Conservation (phyloP, 169 alveolate genomes). For the Plasmodium gaboni region DNA sequence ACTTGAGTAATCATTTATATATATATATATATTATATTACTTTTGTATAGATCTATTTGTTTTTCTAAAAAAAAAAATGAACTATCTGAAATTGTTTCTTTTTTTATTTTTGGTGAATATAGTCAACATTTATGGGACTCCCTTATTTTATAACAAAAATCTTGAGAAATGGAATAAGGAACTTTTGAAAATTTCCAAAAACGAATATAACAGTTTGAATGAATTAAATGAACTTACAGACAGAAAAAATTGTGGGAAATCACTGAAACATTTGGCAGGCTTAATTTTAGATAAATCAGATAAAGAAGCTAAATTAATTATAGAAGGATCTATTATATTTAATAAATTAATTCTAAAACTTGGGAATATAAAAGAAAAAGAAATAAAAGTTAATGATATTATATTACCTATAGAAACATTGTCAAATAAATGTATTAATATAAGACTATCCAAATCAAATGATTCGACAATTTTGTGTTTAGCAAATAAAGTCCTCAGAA, state of each 20-base stretch:
- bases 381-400: slow-evolving; percentile 78
- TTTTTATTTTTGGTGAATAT: slow-evolving; percentile 9
- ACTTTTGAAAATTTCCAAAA: slow-evolving; percentile 50
- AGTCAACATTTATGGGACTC: slow-evolving; percentile 10
- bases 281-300: slow-evolving; percentile 64
- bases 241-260: slow-evolving; percentile 69
- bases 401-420: slow-evolving; percentile 83
- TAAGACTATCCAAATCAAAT: slow-evolving; percentile 57
- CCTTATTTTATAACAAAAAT: slow-evolving; percentile 48
- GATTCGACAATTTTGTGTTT: slow-evolving; percentile 64
- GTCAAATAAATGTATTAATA: slow-evolving; percentile 83
- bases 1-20: background rate
- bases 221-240: slow-evolving; percentile 30
- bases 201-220: slow-evolving; percentile 36
- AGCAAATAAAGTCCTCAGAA: slow-evolving; percentile 61
- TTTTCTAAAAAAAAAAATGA: slow-evolving; percentile 7
- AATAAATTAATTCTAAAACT: slow-evolving; percentile 47
- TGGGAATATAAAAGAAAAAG: slow-evolving; percentile 76
- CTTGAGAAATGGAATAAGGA: slow-evolving; percentile 66
- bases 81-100: slow-evolving; percentile 16
- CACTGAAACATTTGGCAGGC: slow-evolving; percentile 72
- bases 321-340: slow-evolving; percentile 69
- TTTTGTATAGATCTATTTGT: background rate
- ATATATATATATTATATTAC: background rate
- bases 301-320: slow-evolving; percentile 67